Evolutionary conservation across 176 grass and related monocot species (phyloP).

Genomic region (Bromus sterilis): DNA sequence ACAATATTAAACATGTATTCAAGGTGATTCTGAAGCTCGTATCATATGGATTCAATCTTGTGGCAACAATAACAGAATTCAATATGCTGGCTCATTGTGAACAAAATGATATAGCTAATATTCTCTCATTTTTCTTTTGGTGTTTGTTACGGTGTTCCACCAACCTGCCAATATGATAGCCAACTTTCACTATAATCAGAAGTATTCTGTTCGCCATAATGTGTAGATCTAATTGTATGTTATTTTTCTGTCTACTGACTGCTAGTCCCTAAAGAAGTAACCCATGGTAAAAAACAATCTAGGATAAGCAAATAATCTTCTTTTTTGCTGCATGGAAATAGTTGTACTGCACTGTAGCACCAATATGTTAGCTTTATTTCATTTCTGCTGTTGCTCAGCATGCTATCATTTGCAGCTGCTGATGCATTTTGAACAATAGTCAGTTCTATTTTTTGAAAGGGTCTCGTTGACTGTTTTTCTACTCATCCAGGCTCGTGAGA

Average conservation of each 20-base stretch:
- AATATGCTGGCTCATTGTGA: neutral
- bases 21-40: neutral
- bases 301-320: neutral
- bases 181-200: neutral
- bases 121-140: neutral
- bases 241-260: neutral
- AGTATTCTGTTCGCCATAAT: neutral
- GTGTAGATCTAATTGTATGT: neutral
- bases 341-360: neutral
- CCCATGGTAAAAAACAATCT: neutral
- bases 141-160: neutral
- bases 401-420: neutral
- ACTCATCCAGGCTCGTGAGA: slow-evolving; percentile 72
- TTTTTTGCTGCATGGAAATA: neutral
- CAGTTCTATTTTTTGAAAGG: slow-evolving; percentile 1
- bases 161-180: neutral
- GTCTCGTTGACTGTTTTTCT: slow-evolving; percentile 2
- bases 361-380: slow-evolving; percentile 1
- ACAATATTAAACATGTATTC: neutral
- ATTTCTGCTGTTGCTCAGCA: neutral
- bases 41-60: neutral
- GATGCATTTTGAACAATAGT: neutral
- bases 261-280: neutral
- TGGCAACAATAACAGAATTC: neutral
- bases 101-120: neutral